Percentiles rank a stretch among this genome's conserved stretches.
Conservation (phyloP, 2,329 filamentous ascomycete species). For the Metarhizium rileyi region DNA sequence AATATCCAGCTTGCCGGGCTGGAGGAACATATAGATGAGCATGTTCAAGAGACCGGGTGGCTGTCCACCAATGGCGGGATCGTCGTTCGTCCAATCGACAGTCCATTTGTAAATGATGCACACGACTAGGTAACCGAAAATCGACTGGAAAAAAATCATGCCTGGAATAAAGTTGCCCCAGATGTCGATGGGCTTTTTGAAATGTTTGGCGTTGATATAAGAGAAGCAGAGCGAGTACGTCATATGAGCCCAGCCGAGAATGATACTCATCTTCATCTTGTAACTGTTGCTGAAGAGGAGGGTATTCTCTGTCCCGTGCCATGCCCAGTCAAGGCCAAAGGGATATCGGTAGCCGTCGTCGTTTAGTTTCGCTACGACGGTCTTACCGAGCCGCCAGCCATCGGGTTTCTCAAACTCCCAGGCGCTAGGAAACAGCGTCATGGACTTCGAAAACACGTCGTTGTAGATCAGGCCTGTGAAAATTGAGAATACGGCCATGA, state of each 20-base stretch:
- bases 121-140: conserved; percentile 92
- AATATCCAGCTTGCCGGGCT: conserved; percentile 65
- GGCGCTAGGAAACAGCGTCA: conserved; percentile 80
- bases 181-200: conserved; percentile 90
- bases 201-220: conserved; percentile 87
- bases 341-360: conserved; percentile 73
- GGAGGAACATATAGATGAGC: conserved; percentile 99
- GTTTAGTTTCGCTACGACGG: conserved; percentile 58
- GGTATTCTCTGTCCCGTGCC: conserved; percentile 93
- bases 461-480: conserved; percentile 98
- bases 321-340: conserved; percentile 90
- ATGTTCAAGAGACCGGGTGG: conserved; percentile 93
- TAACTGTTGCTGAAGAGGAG: conserved; percentile 95
- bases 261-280: conserved; percentile 99
- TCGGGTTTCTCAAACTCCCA: conserved; percentile 71
- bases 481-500: conserved; percentile 96
- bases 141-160: conserved; percentile 99
- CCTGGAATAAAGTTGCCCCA: conserved; percentile 96
- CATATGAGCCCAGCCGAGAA: conserved; percentile 97
- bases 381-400: conserved; percentile 53
- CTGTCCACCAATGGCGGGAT: conserved; percentile 30
- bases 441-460: conserved; percentile 88
- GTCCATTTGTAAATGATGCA: conserved; percentile 97
- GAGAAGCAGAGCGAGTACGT: conserved; percentile 93
- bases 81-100: conserved; percentile 64